Evolutionary conservation across 768 basidiomycete genomes (phyloP), one percentile per base, ranked within the genome.

Genomic region (Candolleomyces efflorescens): DNA sequence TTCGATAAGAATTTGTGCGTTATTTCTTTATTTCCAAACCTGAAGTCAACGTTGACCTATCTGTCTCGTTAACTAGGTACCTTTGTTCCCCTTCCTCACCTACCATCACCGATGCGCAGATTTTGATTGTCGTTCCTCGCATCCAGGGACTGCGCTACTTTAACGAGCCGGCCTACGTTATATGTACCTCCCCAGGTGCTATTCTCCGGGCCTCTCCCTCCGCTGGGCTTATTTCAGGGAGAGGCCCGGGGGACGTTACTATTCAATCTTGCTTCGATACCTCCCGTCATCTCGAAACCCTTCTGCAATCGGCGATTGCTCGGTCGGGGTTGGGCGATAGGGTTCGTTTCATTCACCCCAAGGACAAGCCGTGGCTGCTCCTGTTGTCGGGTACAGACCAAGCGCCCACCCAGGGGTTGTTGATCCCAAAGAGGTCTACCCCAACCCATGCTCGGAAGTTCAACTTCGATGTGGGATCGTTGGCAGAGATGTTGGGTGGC

Each of bases 81-180:
- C 51, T 53, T 13, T 37, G 32, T 4, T 53, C 51, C 6, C 39
- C 51, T 20, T 17, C 51, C 17, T 53, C 37, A 15, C 15, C 3
- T 39, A 5, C 38, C 18, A 32, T 53, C 22, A 36, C 9, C 12
- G 58, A 64, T 41, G 67, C 69, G 23, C 64, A 66, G 36, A 18
- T 75, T 43, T 51, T 74, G 36, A 60, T 78, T 55, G 60, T 78
- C 38, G 63, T 73, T 41, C 70, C 75, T 51, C 64, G 67, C 47
- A 48, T 48, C 12, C 54, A 59, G 15, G 45, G 50, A 18, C 52
- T 51, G n/a, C 56, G 62, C 3, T 50, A 67, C 26, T 59, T 65
- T 18, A 49, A 67, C 12, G 62, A 59, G 3, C 72, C 65, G 1
- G 70, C 69, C 9, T 68, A 73, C 47, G 54, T 71, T 41, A 52